Evolutionary conservation across 2,329 filamentous ascomycete genomes (phyloP).

Genomic region (Arthrobotrys musiformis): DNA sequence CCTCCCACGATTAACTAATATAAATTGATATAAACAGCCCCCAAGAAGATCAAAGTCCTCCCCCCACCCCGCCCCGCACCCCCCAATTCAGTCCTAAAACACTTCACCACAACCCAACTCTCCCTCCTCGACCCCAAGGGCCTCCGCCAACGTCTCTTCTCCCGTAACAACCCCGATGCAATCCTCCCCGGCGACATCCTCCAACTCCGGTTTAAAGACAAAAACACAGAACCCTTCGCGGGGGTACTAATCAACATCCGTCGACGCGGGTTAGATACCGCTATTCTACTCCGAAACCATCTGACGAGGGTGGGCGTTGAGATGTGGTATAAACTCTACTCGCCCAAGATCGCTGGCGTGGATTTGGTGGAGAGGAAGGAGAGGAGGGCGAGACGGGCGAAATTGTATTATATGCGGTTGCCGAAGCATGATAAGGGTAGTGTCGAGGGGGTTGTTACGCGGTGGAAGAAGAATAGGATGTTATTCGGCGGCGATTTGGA

Average conservation of each 20-base stretch:
- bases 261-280: slow-evolving; percentile 86
- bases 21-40: background rate
- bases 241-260: slow-evolving; percentile 90
- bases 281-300: slow-evolving; percentile 85
- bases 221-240: slow-evolving; percentile 84
- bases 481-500: background rate
- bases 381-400: slow-evolving; percentile 85
- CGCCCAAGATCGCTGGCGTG: slow-evolving; percentile 86
- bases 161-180: slow-evolving; percentile 78
- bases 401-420: slow-evolving; percentile 88
- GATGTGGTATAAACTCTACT: slow-evolving; percentile 98
- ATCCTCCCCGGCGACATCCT: slow-evolving; percentile 89
- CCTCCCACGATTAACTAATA: background rate
- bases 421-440: slow-evolving; percentile 87
- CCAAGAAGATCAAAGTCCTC: slow-evolving; percentile 67
- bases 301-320: slow-evolving; percentile 88
- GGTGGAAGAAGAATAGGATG: slow-evolving; percentile 64
- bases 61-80: slow-evolving; percentile 67
- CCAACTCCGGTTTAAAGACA: slow-evolving; percentile 79
- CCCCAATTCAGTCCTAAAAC: slow-evolving; percentile 73
- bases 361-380: slow-evolving; percentile 86
- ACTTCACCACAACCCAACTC: slow-evolving; percentile 76
- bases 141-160: slow-evolving; percentile 83
- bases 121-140: slow-evolving; percentile 83
- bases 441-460: slow-evolving; percentile 80